phyloP scores from a whole-genome alignment of 768 basidiomycete species.

The Piloderma croceum region DNA sequence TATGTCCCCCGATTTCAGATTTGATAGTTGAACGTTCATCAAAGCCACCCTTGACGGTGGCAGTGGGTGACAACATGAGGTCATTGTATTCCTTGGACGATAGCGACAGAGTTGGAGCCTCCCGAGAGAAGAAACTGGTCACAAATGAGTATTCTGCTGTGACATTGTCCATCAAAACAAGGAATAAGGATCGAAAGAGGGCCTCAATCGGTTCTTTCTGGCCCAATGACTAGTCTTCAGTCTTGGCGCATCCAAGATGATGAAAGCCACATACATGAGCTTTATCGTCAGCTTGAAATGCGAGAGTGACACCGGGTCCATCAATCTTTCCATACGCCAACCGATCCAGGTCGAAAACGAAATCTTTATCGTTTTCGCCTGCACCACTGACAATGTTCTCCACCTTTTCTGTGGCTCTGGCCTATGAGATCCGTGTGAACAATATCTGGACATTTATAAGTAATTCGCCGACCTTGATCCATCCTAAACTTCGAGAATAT shows the following conservation, averaged over 20 bases:
- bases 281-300: slow-evolving; percentile 89
- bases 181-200: slow-evolving; percentile 73
- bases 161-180: slow-evolving; percentile 94
- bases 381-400: slow-evolving; percentile 51
- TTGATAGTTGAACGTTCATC: slow-evolving; percentile 37
- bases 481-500: slow-evolving; percentile 76
- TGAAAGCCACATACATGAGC: slow-evolving; percentile 60
- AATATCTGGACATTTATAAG: neutral
- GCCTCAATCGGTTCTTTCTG: slow-evolving; percentile 84
- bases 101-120: slow-evolving; percentile 25
- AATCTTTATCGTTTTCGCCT: slow-evolving; percentile 35
- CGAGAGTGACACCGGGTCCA: slow-evolving; percentile 73
- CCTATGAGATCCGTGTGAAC: slow-evolving; percentile 32
- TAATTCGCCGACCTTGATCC: slow-evolving; percentile 55
- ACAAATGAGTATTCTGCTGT: slow-evolving; percentile 90
- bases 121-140: slow-evolving; percentile 68
- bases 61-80: slow-evolving; percentile 32
- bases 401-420: slow-evolving; percentile 62
- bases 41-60: slow-evolving; percentile 37
- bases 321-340: slow-evolving; percentile 68
- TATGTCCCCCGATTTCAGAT: slow-evolving; percentile 46
- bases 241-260: too few species aligned
- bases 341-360: slow-evolving; percentile 45
- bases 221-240: too few species aligned
- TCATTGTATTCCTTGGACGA: slow-evolving; percentile 31